Evolutionary conservation across 306 rosid species (phyloP).

Genomic region (Corylus avellana): DNA sequence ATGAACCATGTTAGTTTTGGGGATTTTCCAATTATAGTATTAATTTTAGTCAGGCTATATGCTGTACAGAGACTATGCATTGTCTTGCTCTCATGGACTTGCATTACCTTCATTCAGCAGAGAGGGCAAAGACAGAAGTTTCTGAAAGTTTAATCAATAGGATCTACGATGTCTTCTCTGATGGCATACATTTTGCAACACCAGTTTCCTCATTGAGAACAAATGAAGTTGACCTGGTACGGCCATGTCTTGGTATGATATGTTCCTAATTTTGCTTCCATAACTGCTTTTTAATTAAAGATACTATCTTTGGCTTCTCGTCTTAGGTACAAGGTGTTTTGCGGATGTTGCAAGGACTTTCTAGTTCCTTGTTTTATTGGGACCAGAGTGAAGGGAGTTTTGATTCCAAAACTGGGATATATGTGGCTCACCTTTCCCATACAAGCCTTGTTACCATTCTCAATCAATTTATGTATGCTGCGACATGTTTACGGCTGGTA

Average conservation of each 20-base stretch:
- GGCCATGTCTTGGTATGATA: not conserved
- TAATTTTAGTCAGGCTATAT: not conserved
- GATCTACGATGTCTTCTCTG: constrained; percentile 55
- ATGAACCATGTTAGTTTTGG: not conserved
- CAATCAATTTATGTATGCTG: constrained; percentile 71
- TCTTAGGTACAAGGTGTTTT: constrained; percentile 81
- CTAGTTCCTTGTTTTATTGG: constrained; percentile 72
- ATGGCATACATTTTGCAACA: constrained; percentile 63
- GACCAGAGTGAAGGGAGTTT: constrained; percentile 45
- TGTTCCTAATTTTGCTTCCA: not conserved
- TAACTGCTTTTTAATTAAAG: constrained; percentile 13
- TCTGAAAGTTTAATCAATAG: constrained; percentile 57
- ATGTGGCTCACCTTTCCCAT: constrained; percentile 67
- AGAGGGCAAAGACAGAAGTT: constrained; percentile 52
- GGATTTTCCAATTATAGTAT: not conserved
- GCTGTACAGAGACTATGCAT: not conserved
- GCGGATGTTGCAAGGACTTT: constrained; percentile 88
- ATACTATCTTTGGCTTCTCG: not conserved
- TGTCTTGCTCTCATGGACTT: not conserved
- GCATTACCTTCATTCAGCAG: constrained; percentile 20
- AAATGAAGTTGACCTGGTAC: constrained; percentile 72
- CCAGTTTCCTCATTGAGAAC: constrained; percentile 70
- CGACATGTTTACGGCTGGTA: constrained; percentile 74
- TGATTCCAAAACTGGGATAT: constrained; percentile 55
- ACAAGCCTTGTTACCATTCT: constrained; percentile 64